Base-by-base conservation (phyloP, 2,329 filamentous ascomycete species). In the Dryadomyces sulphureus region DNA sequence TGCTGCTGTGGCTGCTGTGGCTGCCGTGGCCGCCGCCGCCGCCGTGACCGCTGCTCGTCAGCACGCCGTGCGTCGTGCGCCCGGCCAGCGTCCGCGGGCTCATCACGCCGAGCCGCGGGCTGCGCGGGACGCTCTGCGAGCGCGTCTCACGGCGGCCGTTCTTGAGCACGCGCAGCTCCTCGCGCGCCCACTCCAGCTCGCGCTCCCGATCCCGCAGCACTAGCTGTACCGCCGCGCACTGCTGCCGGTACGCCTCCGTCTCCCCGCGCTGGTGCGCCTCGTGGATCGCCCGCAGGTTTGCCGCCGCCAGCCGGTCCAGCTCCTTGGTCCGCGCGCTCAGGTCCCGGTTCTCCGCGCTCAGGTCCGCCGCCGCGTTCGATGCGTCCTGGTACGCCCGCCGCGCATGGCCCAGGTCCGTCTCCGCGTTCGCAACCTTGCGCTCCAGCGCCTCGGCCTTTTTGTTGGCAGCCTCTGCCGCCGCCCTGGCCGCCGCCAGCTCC, bases 301-400 rank as follows among this genome's bases (percentile, higher is more conserved):
- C 65, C 20, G 63, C 58, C 2, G 69, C 66, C 45, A 60, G 65
- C 36, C 59, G 61, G 41, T 57, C 53, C 1, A 75, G 62, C 5
- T 66, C 61, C 19, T 60, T 58, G 16, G 68, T 59, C 22, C 62
- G 59, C 9, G 55, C 56, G 45, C 64, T 62, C 2, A 80, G 63
- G 7, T 64, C 60, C 17, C 58, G 58, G 51, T 72, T 73, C 53
- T 75, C 68, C 2, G 60, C 54, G 19, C 62, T 59, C 3, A 76
- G 59, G 16, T 65, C 62, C 14, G 62, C 62, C 2, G 67, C 68
- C 1, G 64, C 58, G 27, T 67, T 66, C 8, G 73, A 75, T 1
- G 72, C 69, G 20, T 71, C 65, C 53, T 81, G 79, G 54, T 83
- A 84, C 9, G 69, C 63, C 4, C 66, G 65, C 45, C 74, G 70